These are phyloP conservation scores for Pseudocercospora cruenta DNA, from an alignment of 2,329 filamentous ascomycete genomes.

Conservation along the genomic window DNA sequence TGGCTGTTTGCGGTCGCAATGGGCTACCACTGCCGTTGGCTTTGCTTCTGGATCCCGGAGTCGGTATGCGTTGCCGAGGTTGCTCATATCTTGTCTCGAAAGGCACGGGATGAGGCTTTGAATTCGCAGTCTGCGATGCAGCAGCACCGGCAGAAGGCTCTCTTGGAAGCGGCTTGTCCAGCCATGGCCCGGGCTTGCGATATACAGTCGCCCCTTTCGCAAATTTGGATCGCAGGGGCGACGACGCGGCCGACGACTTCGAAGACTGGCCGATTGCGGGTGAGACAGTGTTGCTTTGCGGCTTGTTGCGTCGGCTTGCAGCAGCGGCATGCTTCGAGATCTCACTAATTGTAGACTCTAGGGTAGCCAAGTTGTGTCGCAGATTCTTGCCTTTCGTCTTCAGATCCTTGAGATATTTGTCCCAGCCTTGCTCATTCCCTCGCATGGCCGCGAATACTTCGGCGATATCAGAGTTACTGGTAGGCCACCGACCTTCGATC, in stretches of 20 bases:
- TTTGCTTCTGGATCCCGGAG: slow-evolving; percentile 17
- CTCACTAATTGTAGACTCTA: slow-evolving; percentile 77
- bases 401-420: slow-evolving; percentile 75
- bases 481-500: slow-evolving; percentile 58
- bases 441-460: slow-evolving; percentile 88
- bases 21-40: slow-evolving; percentile 8
- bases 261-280: neutral
- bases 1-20: slow-evolving; percentile 23
- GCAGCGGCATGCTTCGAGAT: slow-evolving; percentile 84
- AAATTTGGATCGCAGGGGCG: slow-evolving; percentile 24
- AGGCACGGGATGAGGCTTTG: slow-evolving; percentile 30
- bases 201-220: slow-evolving; percentile 15
- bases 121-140: slow-evolving; percentile 18
- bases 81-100: slow-evolving; percentile 29
- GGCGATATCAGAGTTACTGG: slow-evolving; percentile 62
- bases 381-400: slow-evolving; percentile 73
- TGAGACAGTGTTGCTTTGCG: slow-evolving; percentile 24
- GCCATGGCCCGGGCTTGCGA: slow-evolving; percentile 22
- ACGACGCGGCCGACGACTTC: slow-evolving; percentile 9
- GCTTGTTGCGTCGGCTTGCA: slow-evolving; percentile 71
- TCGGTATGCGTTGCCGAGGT: slow-evolving; percentile 26
- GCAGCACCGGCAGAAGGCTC: slow-evolving; percentile 15
- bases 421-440: slow-evolving; percentile 90
- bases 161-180: slow-evolving; percentile 29
- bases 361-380: slow-evolving; percentile 69